Base-by-base conservation (phyloP, 1,284 basidiomycete genomes). In the Earliella scabrosa region DNA sequence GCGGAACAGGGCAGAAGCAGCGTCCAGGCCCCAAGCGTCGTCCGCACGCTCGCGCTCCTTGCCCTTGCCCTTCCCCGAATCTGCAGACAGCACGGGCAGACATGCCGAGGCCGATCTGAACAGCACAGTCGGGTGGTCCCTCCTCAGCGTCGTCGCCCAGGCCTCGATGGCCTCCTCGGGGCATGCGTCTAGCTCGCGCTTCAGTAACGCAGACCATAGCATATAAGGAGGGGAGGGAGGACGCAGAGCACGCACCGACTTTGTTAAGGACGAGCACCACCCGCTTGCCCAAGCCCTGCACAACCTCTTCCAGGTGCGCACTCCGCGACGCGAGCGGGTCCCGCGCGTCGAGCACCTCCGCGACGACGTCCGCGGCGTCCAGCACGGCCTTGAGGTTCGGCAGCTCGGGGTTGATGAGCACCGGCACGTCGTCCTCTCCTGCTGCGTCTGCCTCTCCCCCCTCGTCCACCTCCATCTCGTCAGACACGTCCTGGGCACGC, bases 311-410 rank as follows among this genome's bases (percentile, higher is more conserved):
- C 50, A 95, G 63, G 52, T 82, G 79, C 21, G 73, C 71, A 65
- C 87, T 91, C 56, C 91, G 77, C 67, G 82, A 88, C 9, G 89
- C 79, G 21, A 86, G 69, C 1, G 95, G 93, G 71, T 97, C 95
- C 44, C 93, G 81, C 1, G 90, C 92, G 69, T 97, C 95, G 46
- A 97, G 78, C 2, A 97, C 85, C 74, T 95, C 80, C 50, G 98
- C 68, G 8, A 98, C 75, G 4, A 95, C 88, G 70, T 99, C 93
- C 38, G 93, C 88, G 56, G 82, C 81, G 64, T 94, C 87, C 59
- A 98, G 71, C 7, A 89, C 91, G n/a, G 87, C 74, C 55, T 85
- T 77, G 23, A 95, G 75, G 58, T 84, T 85, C 0, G 84, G 82
- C 24, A 92, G 73, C 54, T 88, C 86, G 9, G 81, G 83, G 66